Conservation (phyloP, 2,329 filamentous ascomycete species). For the Diaporthe ilicicola region DNA sequence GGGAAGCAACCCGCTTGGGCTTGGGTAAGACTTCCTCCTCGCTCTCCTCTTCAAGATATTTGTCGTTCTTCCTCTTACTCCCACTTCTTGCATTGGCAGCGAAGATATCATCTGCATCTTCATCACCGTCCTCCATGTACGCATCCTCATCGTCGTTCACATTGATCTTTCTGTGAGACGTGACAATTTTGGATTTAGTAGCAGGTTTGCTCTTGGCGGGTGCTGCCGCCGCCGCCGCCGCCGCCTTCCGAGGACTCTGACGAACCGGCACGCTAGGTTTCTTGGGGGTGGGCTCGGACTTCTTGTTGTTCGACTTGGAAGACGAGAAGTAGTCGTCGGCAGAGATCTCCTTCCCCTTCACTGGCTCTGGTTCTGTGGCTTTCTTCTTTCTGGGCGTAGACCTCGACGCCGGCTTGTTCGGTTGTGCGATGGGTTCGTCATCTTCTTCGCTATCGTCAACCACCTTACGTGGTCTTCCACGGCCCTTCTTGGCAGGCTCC, state of each 20-base stretch:
- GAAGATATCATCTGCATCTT: slow-evolving; percentile 86
- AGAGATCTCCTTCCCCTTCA: slow-evolving; percentile 60
- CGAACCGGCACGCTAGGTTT: slow-evolving; percentile 52
- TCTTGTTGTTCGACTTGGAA: slow-evolving; percentile 51
- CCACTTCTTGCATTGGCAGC: slow-evolving; percentile 74
- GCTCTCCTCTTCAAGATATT: slow-evolving; percentile 76
- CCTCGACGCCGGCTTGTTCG: slow-evolving; percentile 65
- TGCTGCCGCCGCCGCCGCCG: slow-evolving; percentile 48
- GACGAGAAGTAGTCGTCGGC: slow-evolving; percentile 67
- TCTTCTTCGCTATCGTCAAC: slow-evolving; percentile 68
- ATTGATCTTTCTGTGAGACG: slow-evolving; percentile 50
- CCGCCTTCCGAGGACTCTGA: slow-evolving; percentile 57
- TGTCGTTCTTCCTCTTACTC: slow-evolving; percentile 75
- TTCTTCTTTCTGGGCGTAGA: slow-evolving; percentile 61
- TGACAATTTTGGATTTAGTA: slow-evolving; percentile 47
- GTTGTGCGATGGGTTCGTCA: slow-evolving; percentile 43
- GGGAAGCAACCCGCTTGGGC: slow-evolving; percentile 60
- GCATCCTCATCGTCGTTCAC: slow-evolving; percentile 63
- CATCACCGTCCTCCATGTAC: slow-evolving; percentile 72
- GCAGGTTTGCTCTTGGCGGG: slow-evolving; percentile 39
- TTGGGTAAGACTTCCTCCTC: slow-evolving; percentile 60
- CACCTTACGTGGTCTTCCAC: slow-evolving; percentile 43
- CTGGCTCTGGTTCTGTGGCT: slow-evolving; percentile 51
- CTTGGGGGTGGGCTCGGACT: slow-evolving; percentile 51
- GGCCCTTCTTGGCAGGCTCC: slow-evolving; percentile 46